Conservation (phyloP, 2,329 filamentous ascomycete species). For the Dactylellina leptospora region DNA sequence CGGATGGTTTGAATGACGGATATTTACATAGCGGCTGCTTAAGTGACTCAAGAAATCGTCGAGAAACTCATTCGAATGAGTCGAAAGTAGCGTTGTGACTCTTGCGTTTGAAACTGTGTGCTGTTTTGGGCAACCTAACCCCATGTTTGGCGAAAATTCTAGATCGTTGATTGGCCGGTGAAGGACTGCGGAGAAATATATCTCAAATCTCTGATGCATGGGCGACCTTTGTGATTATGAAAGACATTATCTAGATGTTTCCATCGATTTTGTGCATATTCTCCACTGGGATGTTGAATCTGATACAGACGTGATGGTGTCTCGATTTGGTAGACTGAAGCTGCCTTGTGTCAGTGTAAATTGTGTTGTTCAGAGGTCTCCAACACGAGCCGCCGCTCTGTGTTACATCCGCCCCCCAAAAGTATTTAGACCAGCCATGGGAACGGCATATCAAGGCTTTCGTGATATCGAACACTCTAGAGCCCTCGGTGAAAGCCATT, state of each 20-base stretch:
- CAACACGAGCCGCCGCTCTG: slow-evolving; percentile 8
- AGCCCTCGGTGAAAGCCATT: slow-evolving; percentile 30
- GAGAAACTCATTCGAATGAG: slow-evolving; percentile 27
- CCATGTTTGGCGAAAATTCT: slow-evolving; percentile 14
- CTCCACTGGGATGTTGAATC: neutral
- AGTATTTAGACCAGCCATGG: slow-evolving; percentile 37
- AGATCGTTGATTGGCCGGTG: slow-evolving; percentile 6
- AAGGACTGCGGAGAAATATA: slow-evolving; percentile 4
- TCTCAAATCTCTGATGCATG: slow-evolving; percentile 32
- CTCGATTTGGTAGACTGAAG: slow-evolving; percentile 8
- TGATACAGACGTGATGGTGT: slow-evolving; percentile 4
- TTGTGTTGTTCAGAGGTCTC: slow-evolving; percentile 44
- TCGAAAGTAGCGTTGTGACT: slow-evolving; percentile 36
- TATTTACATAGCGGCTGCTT: slow-evolving; percentile 8
- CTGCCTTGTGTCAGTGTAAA: slow-evolving; percentile 9
- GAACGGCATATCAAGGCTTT: slow-evolving; percentile 19
- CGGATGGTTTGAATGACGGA: slow-evolving; percentile 16
- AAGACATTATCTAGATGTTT: slow-evolving; percentile 26
- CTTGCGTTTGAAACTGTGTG: slow-evolving; percentile 25
- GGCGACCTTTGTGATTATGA: slow-evolving; percentile 7
- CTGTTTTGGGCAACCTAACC: slow-evolving; percentile 1
- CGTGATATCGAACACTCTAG: slow-evolving; percentile 15
- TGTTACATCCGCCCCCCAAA: slow-evolving; percentile 24
- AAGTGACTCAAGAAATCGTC: slow-evolving; percentile 32
- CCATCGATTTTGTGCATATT: slow-evolving; percentile 31